Evolutionary conservation across 805 yeast genomes (phyloP).

Genomic region (Ogataea angusta): DNA sequence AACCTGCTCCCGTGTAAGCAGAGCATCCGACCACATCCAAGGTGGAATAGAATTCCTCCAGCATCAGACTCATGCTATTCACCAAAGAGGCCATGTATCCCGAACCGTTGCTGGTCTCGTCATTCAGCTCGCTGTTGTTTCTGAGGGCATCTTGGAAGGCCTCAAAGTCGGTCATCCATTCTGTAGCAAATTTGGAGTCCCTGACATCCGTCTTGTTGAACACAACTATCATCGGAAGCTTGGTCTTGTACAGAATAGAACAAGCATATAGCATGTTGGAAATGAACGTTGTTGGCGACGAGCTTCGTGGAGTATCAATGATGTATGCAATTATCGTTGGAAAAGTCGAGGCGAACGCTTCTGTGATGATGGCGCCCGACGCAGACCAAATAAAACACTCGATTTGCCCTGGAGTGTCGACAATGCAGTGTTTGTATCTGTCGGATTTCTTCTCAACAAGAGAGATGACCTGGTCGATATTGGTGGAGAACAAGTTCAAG

Average conservation of each 20-base stretch:
- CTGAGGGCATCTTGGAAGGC: slow-evolving; percentile 77
- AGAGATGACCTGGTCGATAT: slow-evolving; percentile 90
- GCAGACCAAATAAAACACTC: slow-evolving; percentile 99
- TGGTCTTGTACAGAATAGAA: slow-evolving; percentile 92
- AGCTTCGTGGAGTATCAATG: slow-evolving; percentile 92
- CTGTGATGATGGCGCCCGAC: slow-evolving; percentile 93
- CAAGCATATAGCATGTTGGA: slow-evolving; percentile 98
- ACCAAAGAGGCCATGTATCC: slow-evolving; percentile 94
- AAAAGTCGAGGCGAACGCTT: slow-evolving; percentile 90
- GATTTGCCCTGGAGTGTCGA: slow-evolving; percentile 98
- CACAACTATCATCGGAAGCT: slow-evolving; percentile 93
- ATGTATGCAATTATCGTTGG: slow-evolving; percentile 96
- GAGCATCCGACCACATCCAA: slow-evolving; percentile 92
- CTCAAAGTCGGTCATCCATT: slow-evolving; percentile 98
- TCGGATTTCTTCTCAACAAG: slow-evolving; percentile 76
- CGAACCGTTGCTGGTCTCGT: slow-evolving; percentile 56
- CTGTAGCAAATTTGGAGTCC: slow-evolving; percentile 82
- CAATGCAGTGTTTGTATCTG: slow-evolving; percentile 63
- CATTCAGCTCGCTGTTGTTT: slow-evolving; percentile 63
- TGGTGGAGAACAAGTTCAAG: slow-evolving; percentile 85
- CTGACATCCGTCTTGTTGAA: slow-evolving; percentile 92
- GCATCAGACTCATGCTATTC: slow-evolving; percentile 91
- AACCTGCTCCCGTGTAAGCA: slow-evolving; percentile 89
- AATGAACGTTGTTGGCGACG: slow-evolving; percentile 95
- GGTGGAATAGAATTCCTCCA: slow-evolving; percentile 93